A percentile compares a stretch with the other conserved stretches of the same genome.
These are phyloP conservation scores for Pisolithus orientalis DNA, from an alignment of 768 basidiomycete species.

Conservation along the genomic window DNA sequence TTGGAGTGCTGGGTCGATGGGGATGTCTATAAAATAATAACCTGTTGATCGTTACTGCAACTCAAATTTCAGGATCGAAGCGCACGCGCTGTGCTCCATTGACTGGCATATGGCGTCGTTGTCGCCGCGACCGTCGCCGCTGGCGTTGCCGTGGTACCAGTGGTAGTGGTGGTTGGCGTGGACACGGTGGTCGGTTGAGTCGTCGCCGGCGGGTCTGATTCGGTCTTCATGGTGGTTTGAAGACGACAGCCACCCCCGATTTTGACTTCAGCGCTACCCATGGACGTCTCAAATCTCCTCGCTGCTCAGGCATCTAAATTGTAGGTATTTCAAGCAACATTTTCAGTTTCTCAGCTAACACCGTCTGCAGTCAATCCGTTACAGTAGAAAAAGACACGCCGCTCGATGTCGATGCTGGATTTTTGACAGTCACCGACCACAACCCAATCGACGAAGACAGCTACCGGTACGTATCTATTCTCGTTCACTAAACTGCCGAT, in stretches of 20 bases:
- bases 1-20: conserved; percentile 62
- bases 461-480: conserved; percentile 55
- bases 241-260: neutral
- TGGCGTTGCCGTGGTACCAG: conserved; percentile 40
- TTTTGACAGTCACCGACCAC: conserved; percentile 80
- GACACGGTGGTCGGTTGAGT: conserved; percentile 20
- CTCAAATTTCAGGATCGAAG: conserved; percentile 2
- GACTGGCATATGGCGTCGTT: conserved; percentile 27
- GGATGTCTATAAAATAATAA: conserved; percentile 39
- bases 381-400: conserved; percentile 74
- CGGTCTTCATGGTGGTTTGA: conserved; percentile 34
- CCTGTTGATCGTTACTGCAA: neutral
- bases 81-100: conserved; percentile 37
- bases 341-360: neutral
- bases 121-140: conserved; percentile 23
- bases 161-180: conserved; percentile 5
- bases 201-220: conserved; percentile 31
- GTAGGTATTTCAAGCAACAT: conserved; percentile 36
- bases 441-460: conserved; percentile 81
- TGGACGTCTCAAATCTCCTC: conserved; percentile 82
- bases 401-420: conserved; percentile 75
- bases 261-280: conserved; percentile 17
- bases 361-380: conserved; percentile 49
- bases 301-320: conserved; percentile 66
- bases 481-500: neutral